Evolutionary conservation across 2,329 filamentous ascomycete genomes (phyloP).

Genomic region (Chaetomium strumarium): DNA sequence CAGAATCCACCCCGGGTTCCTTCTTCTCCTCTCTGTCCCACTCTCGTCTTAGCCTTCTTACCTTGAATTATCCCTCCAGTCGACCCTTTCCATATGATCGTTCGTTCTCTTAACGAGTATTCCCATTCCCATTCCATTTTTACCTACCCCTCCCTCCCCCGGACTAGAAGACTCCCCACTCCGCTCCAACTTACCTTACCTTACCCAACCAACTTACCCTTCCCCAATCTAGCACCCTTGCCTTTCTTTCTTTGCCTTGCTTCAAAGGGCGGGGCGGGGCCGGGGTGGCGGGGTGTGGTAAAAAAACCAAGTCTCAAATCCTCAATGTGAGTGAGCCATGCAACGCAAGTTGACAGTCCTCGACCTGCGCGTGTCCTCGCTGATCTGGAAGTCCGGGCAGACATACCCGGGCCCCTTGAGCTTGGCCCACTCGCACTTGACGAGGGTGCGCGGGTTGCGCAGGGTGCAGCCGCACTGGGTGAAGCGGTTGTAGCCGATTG

Average conservation of each 20-base stretch:
- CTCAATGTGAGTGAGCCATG: not conserved
- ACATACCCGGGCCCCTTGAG: constrained; percentile 1
- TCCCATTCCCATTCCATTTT: not conserved
- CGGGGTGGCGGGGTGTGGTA: too few species aligned
- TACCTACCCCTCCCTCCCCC: not conserved
- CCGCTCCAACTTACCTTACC: not conserved
- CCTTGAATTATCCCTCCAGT: not conserved
- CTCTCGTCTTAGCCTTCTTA: not conserved
- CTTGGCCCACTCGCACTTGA: constrained; percentile 11
- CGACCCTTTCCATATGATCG: too few species aligned
- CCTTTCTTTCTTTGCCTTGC: too few species aligned
- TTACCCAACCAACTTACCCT: not conserved
- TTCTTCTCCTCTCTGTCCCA: not conserved
- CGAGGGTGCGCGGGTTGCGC: not conserved
- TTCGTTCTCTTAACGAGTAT: not conserved
- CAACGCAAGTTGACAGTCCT: not conserved
- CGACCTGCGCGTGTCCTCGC: constrained; percentile 3
- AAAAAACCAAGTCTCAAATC: too few species aligned
- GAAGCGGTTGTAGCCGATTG: constrained; percentile 8
- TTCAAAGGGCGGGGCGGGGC: too few species aligned
- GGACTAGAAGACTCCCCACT: not conserved
- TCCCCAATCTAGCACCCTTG: not conserved
- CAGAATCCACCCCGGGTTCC: not conserved
- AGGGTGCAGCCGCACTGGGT: constrained; percentile 13
- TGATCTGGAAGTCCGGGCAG: constrained; percentile 13